Evolutionary conservation across 345 rosid species (phyloP).

Genomic region (Noccaea caerulescens): DNA sequence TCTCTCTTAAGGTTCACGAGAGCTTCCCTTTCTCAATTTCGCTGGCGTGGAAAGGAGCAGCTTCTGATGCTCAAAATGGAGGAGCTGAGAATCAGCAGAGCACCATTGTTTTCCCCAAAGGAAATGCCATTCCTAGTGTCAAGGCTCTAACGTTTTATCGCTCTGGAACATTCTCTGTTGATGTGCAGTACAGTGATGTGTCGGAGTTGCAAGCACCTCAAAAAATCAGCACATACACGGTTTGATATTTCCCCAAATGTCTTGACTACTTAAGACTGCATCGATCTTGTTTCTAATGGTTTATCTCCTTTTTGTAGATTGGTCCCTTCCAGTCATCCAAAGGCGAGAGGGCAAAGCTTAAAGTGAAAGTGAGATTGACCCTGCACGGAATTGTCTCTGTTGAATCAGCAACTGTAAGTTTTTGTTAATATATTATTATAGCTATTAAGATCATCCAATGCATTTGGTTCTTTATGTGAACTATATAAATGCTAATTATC

Average conservation of each 20-base stretch:
- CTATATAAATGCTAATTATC: background rate
- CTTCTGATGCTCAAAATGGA: slow-evolving; percentile 65
- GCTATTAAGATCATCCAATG: background rate
- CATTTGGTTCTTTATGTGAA: background rate
- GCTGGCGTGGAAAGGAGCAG: slow-evolving; percentile 81
- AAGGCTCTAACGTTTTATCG: slow-evolving; percentile 87
- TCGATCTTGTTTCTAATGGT: slow-evolving; percentile 30
- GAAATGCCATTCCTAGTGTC: slow-evolving; percentile 82
- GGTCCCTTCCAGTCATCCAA: slow-evolving; percentile 88
- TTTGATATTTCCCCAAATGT: slow-evolving; percentile 33
- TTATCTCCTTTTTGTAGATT: slow-evolving; percentile 54
- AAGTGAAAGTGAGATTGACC: slow-evolving; percentile 84
- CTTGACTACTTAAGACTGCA: slow-evolving; percentile 15
- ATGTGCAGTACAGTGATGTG: slow-evolving; percentile 75
- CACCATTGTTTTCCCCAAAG: slow-evolving; percentile 81
- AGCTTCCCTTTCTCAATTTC: slow-evolving; percentile 82
- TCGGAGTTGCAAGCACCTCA: slow-evolving; percentile 67
- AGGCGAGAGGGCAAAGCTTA: slow-evolving; percentile 79
- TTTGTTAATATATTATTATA: background rate
- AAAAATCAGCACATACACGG: slow-evolving; percentile 85
- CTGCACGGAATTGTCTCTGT: slow-evolving; percentile 82
- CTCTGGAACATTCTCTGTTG: slow-evolving; percentile 73
- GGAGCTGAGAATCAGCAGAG: slow-evolving; percentile 72
- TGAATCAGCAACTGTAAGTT: slow-evolving; percentile 85
- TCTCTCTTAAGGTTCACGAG: slow-evolving; percentile 67